Percentiles rank a stretch among this genome's conserved stretches.
Evolutionary conservation across 176 grass and related monocot genomes (phyloP).

Genomic region (Musa itinerans): DNA sequence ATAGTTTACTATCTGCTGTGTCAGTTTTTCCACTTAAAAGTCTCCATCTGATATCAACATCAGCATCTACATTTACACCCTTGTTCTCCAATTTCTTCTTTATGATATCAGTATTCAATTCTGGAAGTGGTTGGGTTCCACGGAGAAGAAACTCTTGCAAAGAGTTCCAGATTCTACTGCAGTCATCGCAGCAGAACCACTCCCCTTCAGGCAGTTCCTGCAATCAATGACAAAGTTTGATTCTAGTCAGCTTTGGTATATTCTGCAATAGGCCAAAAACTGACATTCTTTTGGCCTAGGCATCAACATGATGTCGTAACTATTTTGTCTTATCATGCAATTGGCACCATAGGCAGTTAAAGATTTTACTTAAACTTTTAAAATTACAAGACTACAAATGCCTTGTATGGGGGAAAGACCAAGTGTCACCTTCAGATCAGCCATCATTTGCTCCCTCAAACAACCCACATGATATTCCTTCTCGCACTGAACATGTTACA

Average conservation of each 20-base stretch:
- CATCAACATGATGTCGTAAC: neutral
- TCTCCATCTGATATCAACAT: slow-evolving; percentile 75
- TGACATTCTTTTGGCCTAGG: neutral
- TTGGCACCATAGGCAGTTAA: neutral
- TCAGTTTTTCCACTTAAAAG: slow-evolving; percentile 63
- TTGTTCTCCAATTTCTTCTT: slow-evolving; percentile 62
- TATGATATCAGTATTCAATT: slow-evolving; percentile 47
- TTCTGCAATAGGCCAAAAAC: neutral
- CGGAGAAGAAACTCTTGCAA: slow-evolving; percentile 40
- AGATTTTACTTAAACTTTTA: neutral
- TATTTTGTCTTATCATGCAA: neutral
- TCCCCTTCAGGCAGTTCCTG: slow-evolving; percentile 79
- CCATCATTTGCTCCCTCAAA: slow-evolving; percentile 75
- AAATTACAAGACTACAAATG: neutral
- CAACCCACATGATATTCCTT: slow-evolving; percentile 97
- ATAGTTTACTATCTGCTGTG: slow-evolving; percentile 64
- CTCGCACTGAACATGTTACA: slow-evolving; percentile 47
- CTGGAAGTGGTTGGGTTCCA: slow-evolving; percentile 40
- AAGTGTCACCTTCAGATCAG: slow-evolving; percentile 66
- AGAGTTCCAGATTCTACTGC: slow-evolving; percentile 45
- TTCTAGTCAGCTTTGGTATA: slow-evolving; percentile 14
- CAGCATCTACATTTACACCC: slow-evolving; percentile 31
- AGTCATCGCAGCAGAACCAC: slow-evolving; percentile 74
- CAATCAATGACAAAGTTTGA: slow-evolving; percentile 12
- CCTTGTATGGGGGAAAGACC: neutral